A percentile compares a stretch with the other conserved stretches of the same genome.
phyloP scores from a whole-genome alignment of 2,329 filamentous ascomycete species.

The Hymenoscyphus infarciens region DNA sequence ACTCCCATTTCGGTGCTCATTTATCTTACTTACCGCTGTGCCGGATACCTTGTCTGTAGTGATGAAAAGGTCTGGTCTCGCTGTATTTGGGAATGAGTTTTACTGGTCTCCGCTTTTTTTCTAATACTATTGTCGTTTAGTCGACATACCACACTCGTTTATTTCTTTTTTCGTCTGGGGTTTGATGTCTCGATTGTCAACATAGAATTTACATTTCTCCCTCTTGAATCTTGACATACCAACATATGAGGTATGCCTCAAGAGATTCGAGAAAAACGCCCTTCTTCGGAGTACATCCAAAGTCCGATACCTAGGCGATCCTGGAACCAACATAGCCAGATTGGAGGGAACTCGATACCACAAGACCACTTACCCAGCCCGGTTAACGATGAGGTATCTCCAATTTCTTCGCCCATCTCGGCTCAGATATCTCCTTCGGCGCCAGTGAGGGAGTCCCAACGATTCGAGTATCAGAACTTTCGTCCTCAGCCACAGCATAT shows the following conservation, averaged over 20 bases:
- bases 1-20: conserved; percentile 1
- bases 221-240: not conserved
- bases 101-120: not conserved
- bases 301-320: not conserved
- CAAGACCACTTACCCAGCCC: not conserved
- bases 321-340: not conserved
- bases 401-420: conserved; percentile 1
- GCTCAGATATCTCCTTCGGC: not conserved
- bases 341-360: not conserved
- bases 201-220: not conserved
- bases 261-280: not conserved
- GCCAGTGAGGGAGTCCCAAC: not conserved
- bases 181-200: conserved; percentile 1
- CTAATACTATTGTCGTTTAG: conserved; percentile 1
- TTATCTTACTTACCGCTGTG: not conserved
- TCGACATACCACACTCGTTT: conserved; percentile 1
- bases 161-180: not conserved
- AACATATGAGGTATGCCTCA: not conserved
- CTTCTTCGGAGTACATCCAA: not conserved
- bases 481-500: not conserved
- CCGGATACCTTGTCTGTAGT: not conserved
- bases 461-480: not conserved
- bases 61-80: not conserved
- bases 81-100: not conserved
- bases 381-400: conserved; percentile 2